A percentile compares a stretch with the other conserved stretches of the same genome.
These are phyloP conservation scores for Epichloe glyceriae DNA, from an alignment of 2,329 filamentous ascomycete genomes.

Conservation along the genomic window DNA sequence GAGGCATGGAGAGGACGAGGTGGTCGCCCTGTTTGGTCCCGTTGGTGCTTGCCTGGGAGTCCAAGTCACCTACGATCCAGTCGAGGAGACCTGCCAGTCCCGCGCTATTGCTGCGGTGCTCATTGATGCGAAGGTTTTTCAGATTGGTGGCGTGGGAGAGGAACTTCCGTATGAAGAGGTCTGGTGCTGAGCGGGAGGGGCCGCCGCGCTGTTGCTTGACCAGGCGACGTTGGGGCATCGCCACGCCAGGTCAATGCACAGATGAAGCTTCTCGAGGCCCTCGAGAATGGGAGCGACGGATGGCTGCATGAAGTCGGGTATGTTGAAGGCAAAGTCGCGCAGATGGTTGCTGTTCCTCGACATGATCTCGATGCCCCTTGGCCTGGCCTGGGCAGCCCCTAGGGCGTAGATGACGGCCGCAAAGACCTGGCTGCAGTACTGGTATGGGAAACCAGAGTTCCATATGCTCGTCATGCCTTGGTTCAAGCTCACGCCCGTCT, in stretches of 20 bases:
- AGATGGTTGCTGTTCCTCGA: conserved; percentile 22
- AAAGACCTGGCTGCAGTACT: conserved; percentile 25
- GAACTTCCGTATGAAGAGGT: conserved; percentile 12
- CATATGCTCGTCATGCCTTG: conserved; percentile 5
- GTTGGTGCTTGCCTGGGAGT: not conserved
- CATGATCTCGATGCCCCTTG: conserved; percentile 35
- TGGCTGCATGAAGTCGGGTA: conserved; percentile 26
- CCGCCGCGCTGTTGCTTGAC: not conserved
- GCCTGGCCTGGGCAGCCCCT: conserved; percentile 22
- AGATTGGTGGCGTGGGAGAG: conserved; percentile 24
- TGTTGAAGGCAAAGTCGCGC: conserved; percentile 30
- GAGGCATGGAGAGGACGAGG: conserved; percentile 18
- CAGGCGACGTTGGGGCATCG: not conserved
- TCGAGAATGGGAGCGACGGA: conserved; percentile 28
- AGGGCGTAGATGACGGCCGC: conserved; percentile 28
- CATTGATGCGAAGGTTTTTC: conserved; percentile 27
- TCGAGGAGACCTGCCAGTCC: conserved; percentile 1
- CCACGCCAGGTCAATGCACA: conserved; percentile 14
- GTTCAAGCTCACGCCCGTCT: conserved; percentile 19
- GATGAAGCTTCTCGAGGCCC: conserved; percentile 30
- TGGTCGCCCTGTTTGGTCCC: not conserved
- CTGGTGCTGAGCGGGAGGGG: conserved; percentile 3
- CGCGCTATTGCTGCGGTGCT: conserved; percentile 3
- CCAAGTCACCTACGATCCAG: conserved; percentile 6
- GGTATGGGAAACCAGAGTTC: conserved; percentile 1